Conservation (phyloP, 768 basidiomycete genomes). For the Podaxis sp. region DNA sequence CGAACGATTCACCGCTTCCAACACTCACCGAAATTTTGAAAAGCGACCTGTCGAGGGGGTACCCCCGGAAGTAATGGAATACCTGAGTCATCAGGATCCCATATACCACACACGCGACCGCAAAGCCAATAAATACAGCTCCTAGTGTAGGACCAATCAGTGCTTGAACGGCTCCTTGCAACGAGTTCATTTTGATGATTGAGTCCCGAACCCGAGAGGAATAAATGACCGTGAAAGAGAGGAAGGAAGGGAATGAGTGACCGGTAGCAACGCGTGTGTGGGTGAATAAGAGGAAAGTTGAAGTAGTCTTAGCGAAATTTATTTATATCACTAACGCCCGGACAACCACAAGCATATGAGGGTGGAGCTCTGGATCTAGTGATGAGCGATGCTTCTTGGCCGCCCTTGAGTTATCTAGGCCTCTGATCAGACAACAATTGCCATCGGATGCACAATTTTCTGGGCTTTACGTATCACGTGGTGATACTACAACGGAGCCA, state of each 20-base stretch:
- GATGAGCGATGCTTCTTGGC: not conserved
- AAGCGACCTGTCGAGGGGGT: slow-evolving; percentile 47
- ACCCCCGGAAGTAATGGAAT: slow-evolving; percentile 53
- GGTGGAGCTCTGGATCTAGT: not conserved
- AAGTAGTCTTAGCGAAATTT: not conserved
- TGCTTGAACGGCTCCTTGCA: not conserved
- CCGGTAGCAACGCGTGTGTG: not conserved
- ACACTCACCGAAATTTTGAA: slow-evolving; percentile 52
- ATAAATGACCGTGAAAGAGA: not conserved
- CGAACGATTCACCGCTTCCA: not conserved
- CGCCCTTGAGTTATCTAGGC: not conserved
- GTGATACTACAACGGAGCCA: too few species aligned
- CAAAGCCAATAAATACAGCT: slow-evolving; percentile 58
- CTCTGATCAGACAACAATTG: not conserved
- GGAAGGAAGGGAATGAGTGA: not conserved
- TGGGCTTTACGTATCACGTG: not conserved
- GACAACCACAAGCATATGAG: not conserved
- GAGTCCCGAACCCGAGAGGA: not conserved
- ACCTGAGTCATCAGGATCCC: slow-evolving; percentile 55
- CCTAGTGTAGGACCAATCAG: slow-evolving; percentile 51
- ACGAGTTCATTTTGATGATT: not conserved
- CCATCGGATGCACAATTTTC: not conserved
- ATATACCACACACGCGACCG: slow-evolving; percentile 48
- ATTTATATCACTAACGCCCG: slow-evolving; percentile 3
- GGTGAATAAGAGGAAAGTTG: not conserved